Conservation (phyloP, 345 rosid species). For the Pseudoturritis turrita region DNA sequence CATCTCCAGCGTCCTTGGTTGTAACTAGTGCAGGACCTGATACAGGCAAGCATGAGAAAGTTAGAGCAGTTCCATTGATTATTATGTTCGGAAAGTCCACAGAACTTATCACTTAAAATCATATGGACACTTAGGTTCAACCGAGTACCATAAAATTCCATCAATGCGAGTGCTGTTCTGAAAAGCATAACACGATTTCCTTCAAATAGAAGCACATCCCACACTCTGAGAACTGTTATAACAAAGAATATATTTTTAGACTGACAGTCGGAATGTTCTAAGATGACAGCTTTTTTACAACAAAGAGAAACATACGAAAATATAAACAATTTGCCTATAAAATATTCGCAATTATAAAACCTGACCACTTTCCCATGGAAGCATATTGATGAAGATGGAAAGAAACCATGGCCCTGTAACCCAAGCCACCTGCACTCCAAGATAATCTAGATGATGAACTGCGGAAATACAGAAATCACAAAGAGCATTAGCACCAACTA, state of each 20-base stretch:
- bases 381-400: conserved; percentile 97
- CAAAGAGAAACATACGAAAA: neutral
- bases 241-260: neutral
- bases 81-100: conserved; percentile 1
- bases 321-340: neutral
- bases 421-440: conserved; percentile 97
- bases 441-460: conserved; percentile 96
- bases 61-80: conserved; percentile 6
- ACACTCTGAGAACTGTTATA: conserved; percentile 83
- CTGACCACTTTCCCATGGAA: conserved; percentile 99
- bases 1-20: conserved; percentile 98
- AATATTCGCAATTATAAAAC: conserved; percentile 36
- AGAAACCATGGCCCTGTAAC: conserved; percentile 98
- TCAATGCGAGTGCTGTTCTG: conserved; percentile 87
- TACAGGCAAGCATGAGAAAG: conserved; percentile 26
- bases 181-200: conserved; percentile 97
- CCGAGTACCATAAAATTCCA: conserved; percentile 94
- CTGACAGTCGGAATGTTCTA: neutral
- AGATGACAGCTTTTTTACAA: neutral
- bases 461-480: conserved; percentile 34
- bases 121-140: conserved; percentile 20
- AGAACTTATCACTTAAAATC: conserved; percentile 7
- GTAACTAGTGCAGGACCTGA: conserved; percentile 94
- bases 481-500: conserved; percentile 3
- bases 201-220: conserved; percentile 98